phyloP scores from a whole-genome alignment of 176 grass and related monocot genomes.

The Oryza glumipatula region DNA sequence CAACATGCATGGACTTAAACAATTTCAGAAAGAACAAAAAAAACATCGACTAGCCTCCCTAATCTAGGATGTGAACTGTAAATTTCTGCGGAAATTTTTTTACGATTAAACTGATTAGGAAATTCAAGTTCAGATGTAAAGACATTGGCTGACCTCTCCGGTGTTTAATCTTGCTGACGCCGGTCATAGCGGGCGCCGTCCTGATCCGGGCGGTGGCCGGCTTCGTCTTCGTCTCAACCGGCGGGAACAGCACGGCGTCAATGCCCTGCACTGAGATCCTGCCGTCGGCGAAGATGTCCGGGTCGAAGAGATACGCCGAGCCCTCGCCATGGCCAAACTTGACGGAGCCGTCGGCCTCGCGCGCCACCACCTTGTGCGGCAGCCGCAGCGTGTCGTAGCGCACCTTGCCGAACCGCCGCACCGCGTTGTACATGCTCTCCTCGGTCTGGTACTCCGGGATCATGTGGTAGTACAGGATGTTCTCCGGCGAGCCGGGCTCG shows the following conservation, averaged over 20 bases:
- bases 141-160: constrained; percentile 71
- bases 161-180: constrained; percentile 52
- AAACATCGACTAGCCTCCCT: constrained; percentile 12
- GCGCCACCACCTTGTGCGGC: constrained; percentile 86
- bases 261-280: constrained; percentile 96
- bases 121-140: constrained; percentile 43
- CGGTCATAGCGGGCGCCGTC: constrained; percentile 56
- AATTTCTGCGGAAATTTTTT: constrained; percentile 15
- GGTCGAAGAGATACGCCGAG: constrained; percentile 93
- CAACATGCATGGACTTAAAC: constrained; percentile 16
- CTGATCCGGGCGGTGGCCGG: constrained; percentile 28
- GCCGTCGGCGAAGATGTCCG: constrained; percentile 93
- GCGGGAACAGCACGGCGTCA: constrained; percentile 80
- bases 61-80: constrained; percentile 33
- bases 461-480: constrained; percentile 97
- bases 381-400: constrained; percentile 86
- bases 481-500: constrained; percentile 90
- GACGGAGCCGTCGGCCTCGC: constrained; percentile 93
- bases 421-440: constrained; percentile 99
- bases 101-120: neutral
- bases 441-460: constrained; percentile 97
- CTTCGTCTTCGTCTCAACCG: constrained; percentile 45
- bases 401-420: constrained; percentile 84
- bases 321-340: constrained; percentile 88
- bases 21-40: neutral